Evolutionary conservation across 306 rosid species (phyloP), one percentile per base, ranked within the genome.

Genomic region (Ochetophila trinervis): DNA sequence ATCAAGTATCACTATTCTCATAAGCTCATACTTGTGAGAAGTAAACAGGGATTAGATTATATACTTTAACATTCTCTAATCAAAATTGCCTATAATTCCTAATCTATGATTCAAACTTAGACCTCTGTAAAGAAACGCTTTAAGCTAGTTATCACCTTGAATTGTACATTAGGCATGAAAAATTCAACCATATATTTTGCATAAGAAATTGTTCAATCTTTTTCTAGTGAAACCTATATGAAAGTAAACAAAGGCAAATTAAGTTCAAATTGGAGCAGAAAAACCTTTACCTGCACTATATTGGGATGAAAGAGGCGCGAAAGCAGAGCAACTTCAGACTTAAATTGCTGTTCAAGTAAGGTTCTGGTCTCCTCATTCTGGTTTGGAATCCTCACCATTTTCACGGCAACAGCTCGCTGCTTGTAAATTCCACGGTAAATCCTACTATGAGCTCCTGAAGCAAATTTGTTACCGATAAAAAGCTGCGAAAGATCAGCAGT

Each of bases 331-430:
- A 92, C 96, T 76, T 92, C 98, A 71, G 92, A 92, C 79, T 87
- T 92, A 67, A 92, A 92, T 67, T 92, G 98, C 76, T 78, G 86
- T 76, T 92, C 96, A 14, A 92, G 87, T 56, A 85, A 72, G 78
- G 69, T 17, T 77, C 89, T 83, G 36, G 85, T 87, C 71, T 92
- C 96, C 56, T 82, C 90, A 21, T 77, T 40, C 84, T 87, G 96
- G 58, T 70, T 80, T 62, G 98, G 98, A 72, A 92, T 85, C 53
- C 98, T 83, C 50, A 92, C 98, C 98, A 92, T 92, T 83, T 92
- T 92, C 34, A 92, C 98, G 60, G 98, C 98, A 53, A 92, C 98
- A 2, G 98, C 98, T 79, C 93, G 78, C 80, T 92, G 98, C 85
- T 85, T 92, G 84, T 92, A 92, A 74, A 92, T 92, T 55, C 98